These are phyloP conservation scores for Venturia effusa DNA, from an alignment of 2,329 filamentous ascomycete genomes.

Conservation along the genomic window DNA sequence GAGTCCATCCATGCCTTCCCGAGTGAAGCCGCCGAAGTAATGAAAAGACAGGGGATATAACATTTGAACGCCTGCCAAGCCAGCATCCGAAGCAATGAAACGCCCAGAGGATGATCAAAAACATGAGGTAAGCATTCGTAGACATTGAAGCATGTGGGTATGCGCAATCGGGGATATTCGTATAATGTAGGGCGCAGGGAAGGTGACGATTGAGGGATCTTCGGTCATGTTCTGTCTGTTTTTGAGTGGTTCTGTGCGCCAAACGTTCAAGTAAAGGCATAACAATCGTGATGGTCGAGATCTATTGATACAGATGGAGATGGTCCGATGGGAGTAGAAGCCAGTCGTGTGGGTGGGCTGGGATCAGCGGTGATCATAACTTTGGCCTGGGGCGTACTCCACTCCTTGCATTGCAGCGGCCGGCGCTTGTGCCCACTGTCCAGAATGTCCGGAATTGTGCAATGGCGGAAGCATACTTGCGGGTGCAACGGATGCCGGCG, in stretches of 20 bases:
- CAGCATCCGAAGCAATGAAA: neutral
- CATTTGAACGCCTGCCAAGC: neutral
- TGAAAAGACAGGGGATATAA: neutral
- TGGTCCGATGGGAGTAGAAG: neutral
- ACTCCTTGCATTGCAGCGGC: slow-evolving; percentile 38
- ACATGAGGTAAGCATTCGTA: neutral
- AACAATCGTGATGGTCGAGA: neutral
- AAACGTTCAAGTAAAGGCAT: neutral
- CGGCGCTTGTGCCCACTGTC: slow-evolving; percentile 22
- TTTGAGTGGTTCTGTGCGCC: neutral
- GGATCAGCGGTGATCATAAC: neutral
- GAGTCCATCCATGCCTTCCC: neutral
- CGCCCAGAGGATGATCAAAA: neutral
- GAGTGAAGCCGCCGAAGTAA: neutral
- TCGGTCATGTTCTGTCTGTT: neutral
- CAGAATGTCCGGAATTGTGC: slow-evolving; percentile 22
- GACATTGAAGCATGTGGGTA: neutral
- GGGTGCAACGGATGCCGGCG: neutral
- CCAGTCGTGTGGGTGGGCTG: neutral
- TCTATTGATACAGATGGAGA: neutral
- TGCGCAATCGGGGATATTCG: neutral
- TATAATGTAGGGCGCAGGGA: neutral
- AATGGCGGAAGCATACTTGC: slow-evolving; percentile 22
- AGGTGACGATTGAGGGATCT: neutral
- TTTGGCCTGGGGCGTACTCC: slow-evolving; percentile 26